Evolutionary conservation across 179 eudicot species (phyloP), one percentile per base, ranked within the genome.

Genomic region (Corrigiola litoralis): DNA sequence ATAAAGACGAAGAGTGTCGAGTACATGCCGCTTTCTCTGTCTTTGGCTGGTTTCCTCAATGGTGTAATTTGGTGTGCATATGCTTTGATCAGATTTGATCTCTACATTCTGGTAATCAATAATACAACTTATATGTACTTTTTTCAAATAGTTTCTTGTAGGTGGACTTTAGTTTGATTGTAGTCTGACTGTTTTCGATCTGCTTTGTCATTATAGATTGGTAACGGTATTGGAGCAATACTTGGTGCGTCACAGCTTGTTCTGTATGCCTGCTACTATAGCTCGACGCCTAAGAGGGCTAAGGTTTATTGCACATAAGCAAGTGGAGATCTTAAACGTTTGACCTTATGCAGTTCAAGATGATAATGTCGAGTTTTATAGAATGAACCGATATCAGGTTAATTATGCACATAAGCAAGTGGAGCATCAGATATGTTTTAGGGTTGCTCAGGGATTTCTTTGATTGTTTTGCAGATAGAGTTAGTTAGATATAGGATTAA

Each of bases 11-110:
- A 76, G 76, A 82, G 85, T 60, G 87, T 79, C 3, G 74, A 80
- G 51, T 82, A 46, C 77, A 71, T 85, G 90, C 90, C 87, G 12
- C 65, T 70, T 8, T 24, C 56, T 6, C 75, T 80, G 23, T 80
- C 83, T 5, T 3, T 82, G 34, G 72, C 87, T 27, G 58, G 68
- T 29, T 74, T 80, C 31, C 10, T 45, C 0, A 82, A 82, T 57
- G 90, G 90, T 28, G 4, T 61, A 5, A 7, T 70, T 13, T 85
- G 90, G 85, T 66, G 76, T n/a, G 54, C 50, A 8, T 85, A 85
- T 37, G 85, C 87, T 21, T 62, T 71, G 18, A 73, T 85, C 73
- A 68, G 51, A 71, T 80, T 85, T 31, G 84, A 85, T 45, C 65
- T 10, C 25, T 73, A 65, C 46, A 72, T 82, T 72, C 61, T 83